Evolutionary conservation across 129 eudicot genomes (phyloP).

Genomic region (Artemisia annua): DNA sequence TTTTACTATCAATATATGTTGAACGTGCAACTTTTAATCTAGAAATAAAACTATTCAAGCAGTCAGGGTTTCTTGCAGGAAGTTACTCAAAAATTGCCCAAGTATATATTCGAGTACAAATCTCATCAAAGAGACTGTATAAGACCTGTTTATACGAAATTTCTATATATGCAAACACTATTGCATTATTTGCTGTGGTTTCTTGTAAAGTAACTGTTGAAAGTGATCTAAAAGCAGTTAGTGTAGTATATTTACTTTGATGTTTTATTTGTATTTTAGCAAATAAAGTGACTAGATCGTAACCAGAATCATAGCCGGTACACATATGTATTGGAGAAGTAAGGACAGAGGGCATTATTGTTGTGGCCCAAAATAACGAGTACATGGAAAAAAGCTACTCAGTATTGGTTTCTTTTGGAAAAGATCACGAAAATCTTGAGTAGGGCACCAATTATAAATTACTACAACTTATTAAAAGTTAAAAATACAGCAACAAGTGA

Average conservation of each 20-base stretch:
- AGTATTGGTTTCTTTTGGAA: constrained; percentile 38
- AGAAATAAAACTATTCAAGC: no score
- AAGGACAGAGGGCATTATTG: constrained; percentile 36
- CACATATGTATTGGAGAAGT: constrained; percentile 20
- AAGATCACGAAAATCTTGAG: constrained; percentile 41
- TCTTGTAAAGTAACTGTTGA: not conserved
- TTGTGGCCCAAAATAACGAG: constrained; percentile 40
- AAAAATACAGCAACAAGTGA: not conserved
- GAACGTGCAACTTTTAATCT: no score
- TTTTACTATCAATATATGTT: no score
- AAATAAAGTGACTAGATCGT: not conserved
- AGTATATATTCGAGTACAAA: no score
- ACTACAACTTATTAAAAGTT: not conserved
- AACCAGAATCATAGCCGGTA: not conserved
- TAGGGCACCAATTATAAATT: constrained; percentile 30
- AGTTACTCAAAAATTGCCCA: no score
- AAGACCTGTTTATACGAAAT: not conserved
- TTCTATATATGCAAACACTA: not conserved
- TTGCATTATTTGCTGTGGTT: not conserved
- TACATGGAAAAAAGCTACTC: constrained; percentile 33
- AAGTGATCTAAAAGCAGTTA: not conserved
- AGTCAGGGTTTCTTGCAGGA: no score
- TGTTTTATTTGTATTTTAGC: not conserved
- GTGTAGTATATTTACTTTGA: no score
- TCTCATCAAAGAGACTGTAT: no score